Percentiles rank a stretch among this genome's conserved stretches.
These are phyloP conservation scores for Sporothrix humicola DNA, from an alignment of 2,329 filamentous ascomycete species.

Conservation along the genomic window DNA sequence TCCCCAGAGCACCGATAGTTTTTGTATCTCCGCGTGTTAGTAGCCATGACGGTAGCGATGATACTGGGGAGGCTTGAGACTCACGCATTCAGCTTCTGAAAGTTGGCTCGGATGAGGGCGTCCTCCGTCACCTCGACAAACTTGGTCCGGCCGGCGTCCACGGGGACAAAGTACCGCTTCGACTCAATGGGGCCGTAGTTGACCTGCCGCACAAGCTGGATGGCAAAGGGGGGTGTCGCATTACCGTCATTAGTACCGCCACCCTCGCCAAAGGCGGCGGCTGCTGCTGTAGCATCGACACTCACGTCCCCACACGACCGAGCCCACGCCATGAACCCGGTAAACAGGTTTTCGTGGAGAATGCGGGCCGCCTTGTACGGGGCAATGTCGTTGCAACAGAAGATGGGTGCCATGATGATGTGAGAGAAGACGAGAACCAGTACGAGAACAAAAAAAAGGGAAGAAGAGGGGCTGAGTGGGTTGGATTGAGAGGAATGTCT, in stretches of 20 bases:
- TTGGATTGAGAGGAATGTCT: too few species aligned
- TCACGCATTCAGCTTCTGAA: constrained; percentile 53
- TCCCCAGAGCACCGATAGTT: constrained; percentile 53
- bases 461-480: not conserved
- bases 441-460: too few species aligned
- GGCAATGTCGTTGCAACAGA: constrained; percentile 40
- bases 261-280: not conserved
- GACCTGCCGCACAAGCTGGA: constrained; percentile 53
- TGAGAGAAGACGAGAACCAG: not conserved
- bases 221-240: constrained; percentile 39
- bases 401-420: constrained; percentile 31
- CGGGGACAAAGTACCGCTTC: constrained; percentile 50
- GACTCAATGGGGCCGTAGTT: constrained; percentile 53
- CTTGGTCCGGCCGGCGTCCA: constrained; percentile 19
- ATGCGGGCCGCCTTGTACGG: constrained; percentile 41
- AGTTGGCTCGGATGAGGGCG: constrained; percentile 50
- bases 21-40: constrained; percentile 48
- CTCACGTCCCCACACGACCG: constrained; percentile 19
- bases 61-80: not conserved
- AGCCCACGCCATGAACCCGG: constrained; percentile 44
- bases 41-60: not conserved
- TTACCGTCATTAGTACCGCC: constrained; percentile 29
- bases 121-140: constrained; percentile 48
- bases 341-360: constrained; percentile 42
- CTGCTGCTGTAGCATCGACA: too few species aligned